Base-by-base conservation (phyloP, 176 grass and related monocot species). In the Aegilops bicornis region DNA sequence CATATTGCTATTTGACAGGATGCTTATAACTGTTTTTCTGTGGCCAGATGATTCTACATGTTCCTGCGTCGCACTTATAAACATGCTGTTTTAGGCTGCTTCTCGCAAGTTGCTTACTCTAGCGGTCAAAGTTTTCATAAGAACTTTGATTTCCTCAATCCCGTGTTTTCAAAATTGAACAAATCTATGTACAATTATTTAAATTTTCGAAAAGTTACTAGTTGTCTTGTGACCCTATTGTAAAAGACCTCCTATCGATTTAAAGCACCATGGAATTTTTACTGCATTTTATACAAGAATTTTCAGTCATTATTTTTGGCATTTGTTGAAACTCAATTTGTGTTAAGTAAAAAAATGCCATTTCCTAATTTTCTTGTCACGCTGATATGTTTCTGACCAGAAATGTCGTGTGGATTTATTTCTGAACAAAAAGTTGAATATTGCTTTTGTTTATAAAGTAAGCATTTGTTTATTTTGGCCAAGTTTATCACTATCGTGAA, bases 31-130 rank as follows among this genome's bases (percentile, higher is more conserved):
- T 91, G 83, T 89, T 95, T 91, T 89, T 90, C 81, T 93, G 73
- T 95, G 94, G 89, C 84, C 52, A 83, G 91, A 91, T 95, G 94
- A 93, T 91, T 92, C 89, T 88, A 78, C 91, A 19, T 87, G 82
- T 95, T 90, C 91, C 84, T 89, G 88, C 88, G 84, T 86, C 86
- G 37, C 80, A 89, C 77, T 85, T 86, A 83, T 87, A 85, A 81
- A 84, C 89, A 83, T 89, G 87, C 71, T 87, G 43, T 90, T 92
- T 95, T 93, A 80, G 83, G 78, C 83, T 88, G 75, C 88, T 73
- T 86, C 73, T 83, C 80, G 47, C 88, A 88, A 78, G 63, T 88
- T 77, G 48, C 60, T 91, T 85, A 81, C 77, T 86, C 54, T 73
- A 88, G 64, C 76, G 62, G 69, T 90, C 61, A 79, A 88, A 88